phyloP scores from a whole-genome alignment of 2,329 filamentous ascomycete genomes.

The Calonectria pseudoturangicola region DNA sequence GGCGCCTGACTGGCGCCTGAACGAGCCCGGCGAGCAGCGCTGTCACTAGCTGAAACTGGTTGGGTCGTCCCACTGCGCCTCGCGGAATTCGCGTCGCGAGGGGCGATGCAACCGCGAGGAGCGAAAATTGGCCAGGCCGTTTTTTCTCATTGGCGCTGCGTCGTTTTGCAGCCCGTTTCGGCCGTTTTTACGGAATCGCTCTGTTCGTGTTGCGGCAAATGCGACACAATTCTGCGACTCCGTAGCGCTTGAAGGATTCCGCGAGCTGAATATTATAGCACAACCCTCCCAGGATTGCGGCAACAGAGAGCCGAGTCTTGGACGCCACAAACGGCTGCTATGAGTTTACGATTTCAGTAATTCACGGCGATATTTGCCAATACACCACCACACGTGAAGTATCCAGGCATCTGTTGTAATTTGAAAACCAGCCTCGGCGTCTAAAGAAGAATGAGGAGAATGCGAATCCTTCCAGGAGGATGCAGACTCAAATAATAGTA shows the following conservation, averaged over 20 bases:
- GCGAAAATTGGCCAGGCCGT: background rate
- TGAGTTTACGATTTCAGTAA: background rate
- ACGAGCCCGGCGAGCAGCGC: background rate
- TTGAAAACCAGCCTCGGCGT: slow-evolving; percentile 29
- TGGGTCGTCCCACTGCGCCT: background rate
- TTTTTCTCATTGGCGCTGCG: background rate
- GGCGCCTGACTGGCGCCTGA: background rate
- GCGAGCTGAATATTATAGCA: background rate
- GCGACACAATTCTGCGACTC: background rate
- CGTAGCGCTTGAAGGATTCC: background rate
- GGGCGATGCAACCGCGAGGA: slow-evolving; percentile 13
- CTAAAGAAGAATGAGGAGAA: slow-evolving; percentile 22
- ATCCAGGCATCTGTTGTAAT: slow-evolving; percentile 28
- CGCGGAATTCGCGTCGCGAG: slow-evolving; percentile 16
- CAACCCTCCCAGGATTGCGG: slow-evolving; percentile 9
- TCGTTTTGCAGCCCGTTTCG: background rate
- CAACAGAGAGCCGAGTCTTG: background rate
- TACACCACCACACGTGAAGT: background rate
- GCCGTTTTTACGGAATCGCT: background rate
- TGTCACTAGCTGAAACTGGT: background rate
- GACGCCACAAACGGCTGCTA: background rate
- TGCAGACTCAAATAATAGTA: slow-evolving; percentile 18
- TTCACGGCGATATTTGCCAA: background rate
- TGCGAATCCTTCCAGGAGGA: slow-evolving; percentile 37
- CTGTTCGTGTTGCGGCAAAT: background rate